A percentile compares a stretch with the other conserved stretches of the same genome.
Conservation (phyloP, 495 filamentous ascomycete species). For the Neurospora sp. region DNA sequence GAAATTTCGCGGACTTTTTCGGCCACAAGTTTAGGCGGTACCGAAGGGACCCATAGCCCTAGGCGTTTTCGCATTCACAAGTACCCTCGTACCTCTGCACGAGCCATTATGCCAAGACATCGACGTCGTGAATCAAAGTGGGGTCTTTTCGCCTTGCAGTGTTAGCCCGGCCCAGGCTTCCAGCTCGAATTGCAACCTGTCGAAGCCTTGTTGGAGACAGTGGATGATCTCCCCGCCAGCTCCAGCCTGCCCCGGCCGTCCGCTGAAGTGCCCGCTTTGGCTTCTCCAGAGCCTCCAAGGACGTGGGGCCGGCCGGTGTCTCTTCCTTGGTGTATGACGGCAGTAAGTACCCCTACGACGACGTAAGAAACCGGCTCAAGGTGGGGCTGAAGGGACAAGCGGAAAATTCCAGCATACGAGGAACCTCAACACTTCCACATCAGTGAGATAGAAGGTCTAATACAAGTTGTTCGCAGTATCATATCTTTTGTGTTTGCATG, state of each 20-base stretch:
- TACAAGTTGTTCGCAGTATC: neutral
- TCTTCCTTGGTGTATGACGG: no score
- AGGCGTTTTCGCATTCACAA: neutral
- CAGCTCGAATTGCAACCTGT: neutral
- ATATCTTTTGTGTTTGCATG: neutral
- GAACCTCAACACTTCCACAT: neutral
- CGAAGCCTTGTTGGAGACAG: neutral
- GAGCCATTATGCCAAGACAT: neutral
- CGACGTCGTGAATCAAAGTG: neutral
- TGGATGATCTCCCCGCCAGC: neutral
- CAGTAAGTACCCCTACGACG: no score
- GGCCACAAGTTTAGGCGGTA: conserved; percentile 16
- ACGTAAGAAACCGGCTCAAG: neutral
- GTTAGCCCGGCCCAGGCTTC: neutral
- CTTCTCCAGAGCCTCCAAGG: neutral
- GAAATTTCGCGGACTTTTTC: conserved; percentile 15
- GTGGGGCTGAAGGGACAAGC: neutral
- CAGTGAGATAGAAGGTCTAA: neutral
- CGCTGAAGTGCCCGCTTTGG: neutral
- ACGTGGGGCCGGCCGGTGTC: neutral
- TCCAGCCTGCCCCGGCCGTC: neutral
- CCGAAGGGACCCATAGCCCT: conserved; percentile 3
- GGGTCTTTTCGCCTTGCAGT: neutral
- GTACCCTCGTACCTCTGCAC: neutral
- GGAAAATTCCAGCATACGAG: neutral